Percentiles rank a stretch among this genome's conserved stretches.
Evolutionary conservation across 2,329 filamentous ascomycete genomes (phyloP).

Genomic region (Epichloe typhina): DNA sequence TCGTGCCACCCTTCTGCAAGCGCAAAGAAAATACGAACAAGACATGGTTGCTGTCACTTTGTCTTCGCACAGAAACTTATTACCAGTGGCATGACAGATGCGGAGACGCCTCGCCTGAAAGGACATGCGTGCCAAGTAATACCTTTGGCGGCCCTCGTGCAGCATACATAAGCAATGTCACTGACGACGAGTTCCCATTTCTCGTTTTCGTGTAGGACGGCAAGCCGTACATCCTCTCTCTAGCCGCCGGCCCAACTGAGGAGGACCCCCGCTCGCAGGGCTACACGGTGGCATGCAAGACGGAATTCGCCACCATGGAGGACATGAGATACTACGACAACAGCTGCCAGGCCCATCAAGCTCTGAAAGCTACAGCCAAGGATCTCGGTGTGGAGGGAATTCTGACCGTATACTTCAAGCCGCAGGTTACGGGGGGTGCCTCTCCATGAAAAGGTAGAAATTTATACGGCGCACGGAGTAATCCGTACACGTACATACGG

Average conservation of each 20-base stretch:
- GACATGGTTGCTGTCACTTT: not conserved
- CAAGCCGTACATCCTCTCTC: constrained; percentile 53
- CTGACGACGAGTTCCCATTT: constrained; percentile 3
- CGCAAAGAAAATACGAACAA: not conserved
- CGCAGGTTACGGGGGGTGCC: constrained; percentile 15
- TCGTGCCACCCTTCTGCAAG: not conserved
- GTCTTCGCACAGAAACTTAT: not conserved
- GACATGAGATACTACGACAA: constrained; percentile 61
- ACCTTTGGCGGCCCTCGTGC: not conserved
- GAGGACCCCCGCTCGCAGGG: constrained; percentile 49
- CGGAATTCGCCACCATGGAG: constrained; percentile 48
- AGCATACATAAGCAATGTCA: not conserved
- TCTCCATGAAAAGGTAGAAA: not conserved
- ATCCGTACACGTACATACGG: no score
- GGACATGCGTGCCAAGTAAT: not conserved
- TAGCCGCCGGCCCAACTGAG: constrained; percentile 38
- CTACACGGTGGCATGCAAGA: constrained; percentile 50
- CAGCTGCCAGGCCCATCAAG: constrained; percentile 29
- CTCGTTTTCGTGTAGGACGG: constrained; percentile 38
- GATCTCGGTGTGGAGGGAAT: constrained; percentile 22
- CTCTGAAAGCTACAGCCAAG: constrained; percentile 24
- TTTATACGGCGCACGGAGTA: no score
- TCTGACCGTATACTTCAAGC: constrained; percentile 29
- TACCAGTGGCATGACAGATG: not conserved
- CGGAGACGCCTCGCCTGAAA: not conserved